Evolutionary conservation across 768 basidiomycete genomes (phyloP).

Genomic region (Russula brevipes): DNA sequence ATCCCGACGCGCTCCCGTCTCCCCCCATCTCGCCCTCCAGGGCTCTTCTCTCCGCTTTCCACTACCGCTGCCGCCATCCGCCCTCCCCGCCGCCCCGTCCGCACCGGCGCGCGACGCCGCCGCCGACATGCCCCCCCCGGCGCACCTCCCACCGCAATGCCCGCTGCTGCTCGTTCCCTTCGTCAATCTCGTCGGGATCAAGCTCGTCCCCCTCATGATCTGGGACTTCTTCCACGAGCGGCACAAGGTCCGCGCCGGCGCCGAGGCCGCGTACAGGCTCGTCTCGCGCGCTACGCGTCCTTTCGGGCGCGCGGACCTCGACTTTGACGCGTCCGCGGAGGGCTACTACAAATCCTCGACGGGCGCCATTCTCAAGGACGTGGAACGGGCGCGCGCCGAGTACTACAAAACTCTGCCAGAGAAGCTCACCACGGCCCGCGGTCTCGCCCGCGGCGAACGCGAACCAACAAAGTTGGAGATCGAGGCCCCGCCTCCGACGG

Average conservation of each 20-base stretch:
- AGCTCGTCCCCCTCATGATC: constrained; percentile 83
- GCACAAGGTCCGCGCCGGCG: constrained; percentile 69
- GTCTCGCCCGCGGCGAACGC: constrained; percentile 64
- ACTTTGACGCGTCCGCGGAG: constrained; percentile 68
- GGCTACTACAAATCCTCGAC: constrained; percentile 62
- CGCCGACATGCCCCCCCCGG: constrained; percentile 44
- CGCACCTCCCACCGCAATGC: constrained; percentile 63
- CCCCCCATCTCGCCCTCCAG: constrained; percentile 32
- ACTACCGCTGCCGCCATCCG: constrained; percentile 28
- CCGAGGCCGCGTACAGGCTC: constrained; percentile 74
- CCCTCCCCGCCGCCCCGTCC: constrained; percentile 24
- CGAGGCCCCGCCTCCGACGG: constrained; percentile 73
- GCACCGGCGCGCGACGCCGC: constrained; percentile 29
- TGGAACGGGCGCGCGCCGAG: constrained; percentile 61
- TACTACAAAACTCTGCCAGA: constrained; percentile 71
- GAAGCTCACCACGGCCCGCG: constrained; percentile 67
- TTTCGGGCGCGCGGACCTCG: constrained; percentile 54
- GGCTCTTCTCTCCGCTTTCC: constrained; percentile 28
- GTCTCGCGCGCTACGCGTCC: constrained; percentile 60
- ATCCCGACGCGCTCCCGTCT: constrained; percentile 40
- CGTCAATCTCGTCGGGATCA: constrained; percentile 72
- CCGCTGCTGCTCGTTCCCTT: constrained; percentile 76
- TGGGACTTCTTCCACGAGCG: constrained; percentile 91
- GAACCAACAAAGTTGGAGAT: constrained; percentile 84
- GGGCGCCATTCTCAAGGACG: constrained; percentile 47